Conservation (phyloP, 2,329 filamentous ascomycete genomes). For the Pestalotiopsis sp. region DNA sequence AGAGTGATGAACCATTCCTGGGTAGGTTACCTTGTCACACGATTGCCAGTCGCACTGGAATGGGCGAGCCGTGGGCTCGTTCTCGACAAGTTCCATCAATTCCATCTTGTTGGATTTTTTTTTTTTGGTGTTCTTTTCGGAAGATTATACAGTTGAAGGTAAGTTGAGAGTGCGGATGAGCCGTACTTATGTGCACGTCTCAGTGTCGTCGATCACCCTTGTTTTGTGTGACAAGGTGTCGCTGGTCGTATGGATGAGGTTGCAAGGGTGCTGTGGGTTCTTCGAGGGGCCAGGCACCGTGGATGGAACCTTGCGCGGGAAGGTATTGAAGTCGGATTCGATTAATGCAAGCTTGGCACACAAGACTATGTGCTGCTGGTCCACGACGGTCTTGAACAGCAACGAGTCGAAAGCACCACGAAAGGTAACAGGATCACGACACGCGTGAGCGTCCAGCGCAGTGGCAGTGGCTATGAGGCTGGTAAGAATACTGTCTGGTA, state of each 20-base stretch:
- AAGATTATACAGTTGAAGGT: slow-evolving; percentile 8
- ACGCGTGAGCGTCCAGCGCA: slow-evolving; percentile 23
- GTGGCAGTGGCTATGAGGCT: slow-evolving; percentile 8
- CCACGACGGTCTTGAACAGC: slow-evolving; percentile 25
- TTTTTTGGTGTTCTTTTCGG: slow-evolving; percentile 15
- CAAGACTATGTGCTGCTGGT: slow-evolving; percentile 33
- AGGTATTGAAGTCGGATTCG: slow-evolving; percentile 35
- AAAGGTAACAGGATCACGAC: slow-evolving; percentile 9
- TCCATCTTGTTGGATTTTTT: slow-evolving; percentile 50
- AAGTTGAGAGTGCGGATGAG: slow-evolving; percentile 21
- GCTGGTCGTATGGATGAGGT: slow-evolving; percentile 22
- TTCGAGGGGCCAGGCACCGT: slow-evolving; percentile 28
- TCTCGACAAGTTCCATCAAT: slow-evolving; percentile 66
- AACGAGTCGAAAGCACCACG: slow-evolving; percentile 19
- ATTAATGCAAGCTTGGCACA: slow-evolving; percentile 36
- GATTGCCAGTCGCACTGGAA: slow-evolving; percentile 66
- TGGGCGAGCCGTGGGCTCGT: slow-evolving; percentile 63
- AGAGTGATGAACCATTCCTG: not conserved
- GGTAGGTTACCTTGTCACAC: slow-evolving; percentile 59
- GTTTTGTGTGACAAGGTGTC: slow-evolving; percentile 25
- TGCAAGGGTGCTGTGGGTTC: slow-evolving; percentile 28
- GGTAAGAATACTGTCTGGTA: slow-evolving; percentile 6
- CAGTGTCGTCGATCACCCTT: slow-evolving; percentile 17
- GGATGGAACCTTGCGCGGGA: slow-evolving; percentile 34
- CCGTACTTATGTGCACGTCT: slow-evolving; percentile 33